phyloP scores from a whole-genome alignment of 495 filamentous ascomycete genomes.

The Penicillium malachiteum region DNA sequence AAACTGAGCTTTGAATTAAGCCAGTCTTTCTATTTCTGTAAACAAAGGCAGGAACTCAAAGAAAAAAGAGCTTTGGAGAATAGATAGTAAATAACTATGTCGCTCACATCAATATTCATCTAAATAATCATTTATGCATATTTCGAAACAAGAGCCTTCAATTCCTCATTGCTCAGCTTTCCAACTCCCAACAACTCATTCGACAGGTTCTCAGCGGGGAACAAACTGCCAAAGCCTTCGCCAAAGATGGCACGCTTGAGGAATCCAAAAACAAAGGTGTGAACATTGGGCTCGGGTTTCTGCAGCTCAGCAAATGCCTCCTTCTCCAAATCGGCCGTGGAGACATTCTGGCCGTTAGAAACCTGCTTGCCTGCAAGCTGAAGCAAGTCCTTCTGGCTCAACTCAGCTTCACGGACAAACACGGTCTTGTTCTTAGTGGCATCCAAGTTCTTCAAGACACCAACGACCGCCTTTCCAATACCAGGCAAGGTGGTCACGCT shows the following conservation, averaged over 20 bases:
- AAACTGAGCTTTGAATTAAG: too few relatives aligned
- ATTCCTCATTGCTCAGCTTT: background rate
- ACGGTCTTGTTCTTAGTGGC: conserved; percentile 54
- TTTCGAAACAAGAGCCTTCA: background rate
- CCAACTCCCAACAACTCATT: conserved; percentile 40
- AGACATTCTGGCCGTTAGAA: conserved; percentile 32
- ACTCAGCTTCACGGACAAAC: conserved; percentile 46
- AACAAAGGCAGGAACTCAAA: too few relatives aligned
- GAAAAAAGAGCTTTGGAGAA: too few relatives aligned
- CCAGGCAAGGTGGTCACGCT: conserved; percentile 45
- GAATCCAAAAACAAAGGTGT: conserved; percentile 39
- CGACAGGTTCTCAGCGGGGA: conserved; percentile 19
- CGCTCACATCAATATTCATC: background rate
- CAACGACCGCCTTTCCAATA: conserved; percentile 46
- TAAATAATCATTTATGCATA: background rate
- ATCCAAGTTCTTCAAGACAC: conserved; percentile 48
- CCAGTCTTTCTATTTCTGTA: too few relatives aligned
- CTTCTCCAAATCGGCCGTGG: conserved; percentile 43
- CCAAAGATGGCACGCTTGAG: conserved; percentile 39
- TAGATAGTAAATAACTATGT: too few relatives aligned
- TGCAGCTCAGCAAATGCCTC: conserved; percentile 38
- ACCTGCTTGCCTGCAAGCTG: conserved; percentile 47
- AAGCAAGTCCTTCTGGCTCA: conserved; percentile 5
- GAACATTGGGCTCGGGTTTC: conserved; percentile 28
- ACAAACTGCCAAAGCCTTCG: conserved; percentile 44